phyloP scores from a whole-genome alignment of 1,139 yeast genomes.

The Blastobotrys aristatus region DNA sequence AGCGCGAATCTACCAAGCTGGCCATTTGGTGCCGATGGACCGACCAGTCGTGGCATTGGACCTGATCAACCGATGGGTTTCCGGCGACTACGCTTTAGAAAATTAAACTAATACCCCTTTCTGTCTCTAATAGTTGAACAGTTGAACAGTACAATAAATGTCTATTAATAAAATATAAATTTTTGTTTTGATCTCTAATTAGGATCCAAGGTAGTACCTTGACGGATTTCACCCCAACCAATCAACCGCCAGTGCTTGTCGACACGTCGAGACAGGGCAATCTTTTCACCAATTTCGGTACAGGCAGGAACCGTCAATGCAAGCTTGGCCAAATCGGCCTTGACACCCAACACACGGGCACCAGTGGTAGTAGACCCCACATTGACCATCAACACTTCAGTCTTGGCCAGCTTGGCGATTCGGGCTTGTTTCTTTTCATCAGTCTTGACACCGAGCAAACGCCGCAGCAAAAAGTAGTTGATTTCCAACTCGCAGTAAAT shows the following conservation, averaged over 20 bases:
- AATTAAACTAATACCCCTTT: background rate
- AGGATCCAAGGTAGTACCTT: conserved; percentile 49
- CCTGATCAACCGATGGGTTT: conserved; percentile 69
- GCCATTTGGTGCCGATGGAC: conserved; percentile 67
- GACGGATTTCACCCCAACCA: conserved; percentile 99
- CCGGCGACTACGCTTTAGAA: conserved; percentile 7
- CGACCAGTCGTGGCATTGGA: conserved; percentile 65
- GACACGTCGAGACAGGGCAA: conserved; percentile 97
- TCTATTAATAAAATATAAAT: background rate
- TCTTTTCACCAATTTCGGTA: conserved; percentile 96
- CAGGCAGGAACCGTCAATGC: conserved; percentile 97
- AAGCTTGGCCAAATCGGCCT: conserved; percentile 99
- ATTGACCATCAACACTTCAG: conserved; percentile 97
- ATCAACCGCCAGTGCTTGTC: conserved; percentile 99
- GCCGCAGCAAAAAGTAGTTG: conserved; percentile 92
- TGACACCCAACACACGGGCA: conserved; percentile 96
- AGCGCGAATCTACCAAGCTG: conserved; percentile 55
- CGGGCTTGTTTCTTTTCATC: conserved; percentile 97
- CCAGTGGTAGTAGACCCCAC: conserved; percentile 99
- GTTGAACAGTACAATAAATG: background rate
- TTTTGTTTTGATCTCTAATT: background rate
- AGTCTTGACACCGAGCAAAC: conserved; percentile 96
- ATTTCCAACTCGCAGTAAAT: conserved; percentile 96
- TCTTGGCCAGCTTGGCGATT: conserved; percentile 88
- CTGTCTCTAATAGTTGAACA: background rate